Percentiles rank a stretch among this genome's conserved stretches.
Conservation (phyloP, 805 yeast species). For the Millerozyma miso region DNA sequence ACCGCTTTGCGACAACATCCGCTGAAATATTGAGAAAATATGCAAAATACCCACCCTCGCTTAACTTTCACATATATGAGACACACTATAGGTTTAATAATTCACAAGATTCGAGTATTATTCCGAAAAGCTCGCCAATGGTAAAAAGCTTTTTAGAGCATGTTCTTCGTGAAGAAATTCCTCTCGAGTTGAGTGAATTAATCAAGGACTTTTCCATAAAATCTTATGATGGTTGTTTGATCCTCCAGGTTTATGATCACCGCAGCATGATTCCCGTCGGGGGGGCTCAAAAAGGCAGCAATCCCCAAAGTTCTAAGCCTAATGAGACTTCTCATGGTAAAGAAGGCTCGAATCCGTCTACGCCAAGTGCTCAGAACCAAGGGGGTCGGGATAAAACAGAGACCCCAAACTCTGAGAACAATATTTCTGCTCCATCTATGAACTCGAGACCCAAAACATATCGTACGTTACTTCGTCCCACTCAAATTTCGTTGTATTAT, state of each 20-base stretch:
- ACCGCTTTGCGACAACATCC: conserved; percentile 64
- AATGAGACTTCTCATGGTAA: not conserved
- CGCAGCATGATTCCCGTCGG: conserved; percentile 41
- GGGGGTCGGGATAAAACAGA: conserved; percentile 8
- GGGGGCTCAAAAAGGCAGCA: not conserved
- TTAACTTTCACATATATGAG: conserved; percentile 87
- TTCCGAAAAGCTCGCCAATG: conserved; percentile 74
- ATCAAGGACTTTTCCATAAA: conserved; percentile 80
- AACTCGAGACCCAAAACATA: conserved; percentile 62
- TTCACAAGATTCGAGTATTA: conserved; percentile 70
- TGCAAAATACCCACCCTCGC: conserved; percentile 70
- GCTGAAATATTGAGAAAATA: conserved; percentile 74
- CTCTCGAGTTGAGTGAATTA: conserved; percentile 85
- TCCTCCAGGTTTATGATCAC: conserved; percentile 84
- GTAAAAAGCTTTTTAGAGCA: conserved; percentile 75
- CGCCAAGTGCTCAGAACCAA: conserved; percentile 1
- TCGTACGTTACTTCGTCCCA: conserved; percentile 74
- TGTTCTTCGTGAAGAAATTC: conserved; percentile 78
- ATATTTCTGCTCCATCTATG: conserved; percentile 4
- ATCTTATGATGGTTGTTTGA: conserved; percentile 86
- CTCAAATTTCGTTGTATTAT: conserved; percentile 75
- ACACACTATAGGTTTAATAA: conserved; percentile 89
- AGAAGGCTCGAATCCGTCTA: conserved; percentile 5
- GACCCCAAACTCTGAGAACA: conserved; percentile 6
- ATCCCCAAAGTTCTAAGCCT: not conserved